Evolutionary conservation across 1,139 yeast species (phyloP).

Genomic region (Saccharomyces hybrid): DNA sequence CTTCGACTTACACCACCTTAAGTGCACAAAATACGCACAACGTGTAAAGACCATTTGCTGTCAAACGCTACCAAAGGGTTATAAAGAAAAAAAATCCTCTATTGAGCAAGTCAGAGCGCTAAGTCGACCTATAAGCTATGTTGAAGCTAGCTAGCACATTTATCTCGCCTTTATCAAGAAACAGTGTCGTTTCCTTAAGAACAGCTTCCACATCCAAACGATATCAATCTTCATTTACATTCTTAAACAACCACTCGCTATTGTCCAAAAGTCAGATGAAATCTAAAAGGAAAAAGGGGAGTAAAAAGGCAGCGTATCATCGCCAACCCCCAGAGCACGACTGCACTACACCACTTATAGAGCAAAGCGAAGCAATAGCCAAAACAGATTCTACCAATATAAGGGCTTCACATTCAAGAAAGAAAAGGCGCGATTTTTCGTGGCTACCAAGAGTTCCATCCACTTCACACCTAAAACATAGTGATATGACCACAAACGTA

Average conservation of each 20-base stretch:
- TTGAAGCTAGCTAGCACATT: not conserved
- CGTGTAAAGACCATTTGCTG: not conserved
- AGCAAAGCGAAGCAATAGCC: not conserved
- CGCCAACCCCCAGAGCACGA: not conserved
- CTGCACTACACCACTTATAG: not conserved
- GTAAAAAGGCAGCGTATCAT: not conserved
- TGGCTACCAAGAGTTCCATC: constrained; percentile 29
- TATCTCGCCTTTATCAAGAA: not conserved
- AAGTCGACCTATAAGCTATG: not conserved
- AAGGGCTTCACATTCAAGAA: constrained; percentile 1
- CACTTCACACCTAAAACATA: constrained; percentile 19
- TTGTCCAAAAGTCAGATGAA: constrained; percentile 20
- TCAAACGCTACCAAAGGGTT: not conserved
- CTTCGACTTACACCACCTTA: not conserved
- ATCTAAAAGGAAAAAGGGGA: constrained; percentile 15
- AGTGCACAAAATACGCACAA: not conserved
- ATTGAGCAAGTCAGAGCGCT: not conserved
- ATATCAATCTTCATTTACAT: constrained; percentile 24
- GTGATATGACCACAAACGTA: constrained; percentile 20
- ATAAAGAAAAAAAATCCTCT: not conserved
- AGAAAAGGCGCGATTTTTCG: constrained; percentile 18
- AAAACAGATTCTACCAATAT: not conserved
- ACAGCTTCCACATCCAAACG: constrained; percentile 6
- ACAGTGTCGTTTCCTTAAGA: not conserved
- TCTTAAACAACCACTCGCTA: constrained; percentile 20